phyloP scores from a whole-genome alignment of 768 basidiomycete species.

The Infundibulicybe gibba region DNA sequence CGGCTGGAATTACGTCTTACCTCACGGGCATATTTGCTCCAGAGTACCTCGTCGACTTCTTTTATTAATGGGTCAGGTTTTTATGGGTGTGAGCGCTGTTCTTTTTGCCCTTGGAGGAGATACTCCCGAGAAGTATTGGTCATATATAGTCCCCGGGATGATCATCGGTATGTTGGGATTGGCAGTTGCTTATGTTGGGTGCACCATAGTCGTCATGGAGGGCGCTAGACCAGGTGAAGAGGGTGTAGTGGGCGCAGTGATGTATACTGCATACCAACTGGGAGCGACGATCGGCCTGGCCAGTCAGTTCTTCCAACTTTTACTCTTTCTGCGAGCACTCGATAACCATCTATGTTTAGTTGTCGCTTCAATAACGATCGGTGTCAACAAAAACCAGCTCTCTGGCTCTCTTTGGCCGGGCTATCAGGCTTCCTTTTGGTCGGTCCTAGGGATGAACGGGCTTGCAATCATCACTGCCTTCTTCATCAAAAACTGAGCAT shows the following conservation, averaged over 20 bases:
- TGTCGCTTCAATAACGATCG: not conserved
- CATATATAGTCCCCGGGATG: constrained; percentile 42
- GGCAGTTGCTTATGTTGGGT: constrained; percentile 29
- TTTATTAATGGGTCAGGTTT: constrained; percentile 4
- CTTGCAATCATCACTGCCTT: not conserved
- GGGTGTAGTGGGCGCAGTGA: constrained; percentile 9
- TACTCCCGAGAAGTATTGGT: constrained; percentile 35
- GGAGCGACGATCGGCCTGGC: constrained; percentile 6
- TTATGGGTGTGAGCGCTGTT: constrained; percentile 30
- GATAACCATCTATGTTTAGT: not conserved
- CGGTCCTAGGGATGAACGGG: constrained; percentile 1
- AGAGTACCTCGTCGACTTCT: constrained; percentile 1
- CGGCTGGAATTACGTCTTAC: constrained; percentile 1
- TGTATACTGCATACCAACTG: constrained; percentile 9
- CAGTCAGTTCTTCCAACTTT: constrained; percentile 2
- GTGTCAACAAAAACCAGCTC: not conserved
- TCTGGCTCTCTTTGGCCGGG: not conserved
- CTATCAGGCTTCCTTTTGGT: not conserved
- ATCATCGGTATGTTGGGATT: constrained; percentile 38
- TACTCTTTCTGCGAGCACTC: not conserved
- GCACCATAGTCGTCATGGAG: constrained; percentile 8
- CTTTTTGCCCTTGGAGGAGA: constrained; percentile 37
- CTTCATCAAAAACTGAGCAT: not conserved
- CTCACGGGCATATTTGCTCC: constrained; percentile 4
- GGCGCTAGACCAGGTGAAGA: constrained; percentile 7